These are phyloP conservation scores for Schwanniomyces pseudopolymorphus DNA, from an alignment of 805 yeast genomes.

Conservation along the genomic window DNA sequence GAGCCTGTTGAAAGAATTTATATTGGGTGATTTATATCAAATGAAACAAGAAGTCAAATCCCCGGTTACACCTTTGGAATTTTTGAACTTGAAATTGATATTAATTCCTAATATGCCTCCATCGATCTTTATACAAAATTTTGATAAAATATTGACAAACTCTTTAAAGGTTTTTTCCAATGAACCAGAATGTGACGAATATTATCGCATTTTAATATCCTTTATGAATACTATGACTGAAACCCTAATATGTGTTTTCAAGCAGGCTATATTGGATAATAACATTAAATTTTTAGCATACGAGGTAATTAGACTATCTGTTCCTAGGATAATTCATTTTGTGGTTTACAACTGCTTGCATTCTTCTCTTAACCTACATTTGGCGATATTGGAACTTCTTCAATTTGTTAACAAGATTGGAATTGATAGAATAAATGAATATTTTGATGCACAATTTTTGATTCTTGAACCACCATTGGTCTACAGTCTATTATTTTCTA, in stretches of 20 bases:
- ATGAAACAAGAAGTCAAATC: background rate
- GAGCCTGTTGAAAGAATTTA: slow-evolving; percentile 18
- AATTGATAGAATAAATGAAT: slow-evolving; percentile 6
- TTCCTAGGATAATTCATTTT: slow-evolving; percentile 7
- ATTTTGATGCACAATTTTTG: slow-evolving; percentile 15
- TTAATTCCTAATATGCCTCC: slow-evolving; percentile 1
- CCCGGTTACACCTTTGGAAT: background rate
- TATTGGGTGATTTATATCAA: slow-evolving; percentile 2
- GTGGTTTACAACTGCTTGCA: slow-evolving; percentile 3
- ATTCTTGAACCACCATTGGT: slow-evolving; percentile 41
- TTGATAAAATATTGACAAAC: background rate
- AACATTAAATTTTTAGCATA: slow-evolving; percentile 8
- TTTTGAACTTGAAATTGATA: slow-evolving; percentile 2
- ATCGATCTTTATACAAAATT: background rate
- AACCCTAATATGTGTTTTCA: background rate
- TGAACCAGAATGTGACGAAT: background rate
- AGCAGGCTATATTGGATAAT: background rate
- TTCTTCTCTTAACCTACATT: slow-evolving; percentile 6
- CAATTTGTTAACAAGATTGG: slow-evolving; percentile 12
- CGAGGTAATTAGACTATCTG: slow-evolving; percentile 6
- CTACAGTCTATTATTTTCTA: slow-evolving; percentile 37
- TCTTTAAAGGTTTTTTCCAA: background rate
- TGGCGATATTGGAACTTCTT: slow-evolving; percentile 13
- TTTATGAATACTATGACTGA: background rate
- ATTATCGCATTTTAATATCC: background rate